A percentile compares a stretch with the other conserved stretches of the same genome.
Conservation (phyloP, 305 asterid genomes). For the Fraxinus platypoda region DNA sequence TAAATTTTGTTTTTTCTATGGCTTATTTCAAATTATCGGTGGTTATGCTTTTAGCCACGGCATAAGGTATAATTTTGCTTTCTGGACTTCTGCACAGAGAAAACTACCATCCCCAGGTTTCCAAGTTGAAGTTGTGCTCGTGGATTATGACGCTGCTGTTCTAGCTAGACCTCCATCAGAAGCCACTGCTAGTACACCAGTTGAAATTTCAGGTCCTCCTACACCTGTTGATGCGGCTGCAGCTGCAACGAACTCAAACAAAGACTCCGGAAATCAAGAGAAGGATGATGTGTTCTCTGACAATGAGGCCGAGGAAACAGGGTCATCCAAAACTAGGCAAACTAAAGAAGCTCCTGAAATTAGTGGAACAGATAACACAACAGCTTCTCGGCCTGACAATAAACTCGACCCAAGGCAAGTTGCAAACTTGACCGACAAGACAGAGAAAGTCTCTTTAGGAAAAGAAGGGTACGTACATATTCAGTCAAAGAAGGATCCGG, state of each 20-base stretch:
- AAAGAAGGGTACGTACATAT: slow-evolving; percentile 31
- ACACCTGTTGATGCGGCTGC: slow-evolving; percentile 40
- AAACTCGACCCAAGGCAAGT: slow-evolving; percentile 36
- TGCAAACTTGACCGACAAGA: slow-evolving; percentile 42
- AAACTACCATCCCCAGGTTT: slow-evolving; percentile 96
- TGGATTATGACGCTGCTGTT: slow-evolving; percentile 53
- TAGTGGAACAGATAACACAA: slow-evolving; percentile 22
- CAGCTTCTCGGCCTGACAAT: slow-evolving; percentile 28
- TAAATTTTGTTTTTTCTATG: background rate
- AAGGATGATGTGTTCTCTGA: slow-evolving; percentile 76
- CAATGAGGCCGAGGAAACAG: slow-evolving; percentile 52
- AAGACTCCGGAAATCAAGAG: slow-evolving; percentile 32
- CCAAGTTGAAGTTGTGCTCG: slow-evolving; percentile 89
- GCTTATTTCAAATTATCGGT: background rate
- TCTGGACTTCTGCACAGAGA: slow-evolving; percentile 51
- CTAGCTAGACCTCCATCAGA: slow-evolving; percentile 47
- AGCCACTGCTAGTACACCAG: slow-evolving; percentile 31
- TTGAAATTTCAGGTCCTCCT: slow-evolving; percentile 35
- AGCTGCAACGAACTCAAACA: slow-evolving; percentile 29
- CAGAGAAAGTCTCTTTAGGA: slow-evolving; percentile 59
- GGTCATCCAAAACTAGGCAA: slow-evolving; percentile 37
- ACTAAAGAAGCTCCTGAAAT: slow-evolving; percentile 35
- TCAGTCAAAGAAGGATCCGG: slow-evolving; percentile 48
- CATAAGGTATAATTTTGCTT: background rate
- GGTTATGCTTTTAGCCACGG: background rate